phyloP scores from a whole-genome alignment of 495 filamentous ascomycete species.

The Cetradonia linearis region DNA sequence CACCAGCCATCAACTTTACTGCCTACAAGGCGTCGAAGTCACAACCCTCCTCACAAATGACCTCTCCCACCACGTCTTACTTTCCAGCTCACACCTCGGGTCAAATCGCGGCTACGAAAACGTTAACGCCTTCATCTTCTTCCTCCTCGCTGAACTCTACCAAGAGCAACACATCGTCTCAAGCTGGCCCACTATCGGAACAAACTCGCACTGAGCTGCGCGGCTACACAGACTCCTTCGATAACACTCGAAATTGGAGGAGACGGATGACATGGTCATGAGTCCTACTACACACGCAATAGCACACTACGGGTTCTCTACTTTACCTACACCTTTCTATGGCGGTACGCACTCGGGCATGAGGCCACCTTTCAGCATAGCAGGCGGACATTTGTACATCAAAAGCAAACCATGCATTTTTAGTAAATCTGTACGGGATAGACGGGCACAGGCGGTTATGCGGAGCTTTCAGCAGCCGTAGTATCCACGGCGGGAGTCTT shows the following conservation, averaged over 20 bases:
- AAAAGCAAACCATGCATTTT: slow-evolving; percentile 14
- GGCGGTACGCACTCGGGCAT: not conserved
- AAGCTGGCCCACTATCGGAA: slow-evolving; percentile 50
- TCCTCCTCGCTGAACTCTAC: slow-evolving; percentile 77
- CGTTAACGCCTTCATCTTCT: slow-evolving; percentile 69
- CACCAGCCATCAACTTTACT: slow-evolving; percentile 59
- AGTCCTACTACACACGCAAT: slow-evolving; percentile 5
- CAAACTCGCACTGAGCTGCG: slow-evolving; percentile 71
- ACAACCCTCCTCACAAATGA: slow-evolving; percentile 19
- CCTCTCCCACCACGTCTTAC: slow-evolving; percentile 21
- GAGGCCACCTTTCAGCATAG: slow-evolving; percentile 8
- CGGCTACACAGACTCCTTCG: slow-evolving; percentile 79
- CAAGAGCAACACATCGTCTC: slow-evolving; percentile 46
- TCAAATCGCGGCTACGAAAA: slow-evolving; percentile 27
- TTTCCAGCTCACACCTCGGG: slow-evolving; percentile 33
- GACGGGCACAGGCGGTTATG: not conserved
- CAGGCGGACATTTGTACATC: slow-evolving; percentile 15
- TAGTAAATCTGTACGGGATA: slow-evolving; percentile 9
- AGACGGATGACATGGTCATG: slow-evolving; percentile 41
- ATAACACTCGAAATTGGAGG: slow-evolving; percentile 61
- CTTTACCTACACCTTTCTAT: not conserved
- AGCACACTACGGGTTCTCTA: not conserved
- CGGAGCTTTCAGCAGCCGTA: slow-evolving; percentile 5
- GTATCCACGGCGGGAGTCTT: not conserved
- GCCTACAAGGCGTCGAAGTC: slow-evolving; percentile 35